Evolutionary conservation across 2,329 filamentous ascomycete species (phyloP).

Genomic region (Neopestalotiopsis sp.): DNA sequence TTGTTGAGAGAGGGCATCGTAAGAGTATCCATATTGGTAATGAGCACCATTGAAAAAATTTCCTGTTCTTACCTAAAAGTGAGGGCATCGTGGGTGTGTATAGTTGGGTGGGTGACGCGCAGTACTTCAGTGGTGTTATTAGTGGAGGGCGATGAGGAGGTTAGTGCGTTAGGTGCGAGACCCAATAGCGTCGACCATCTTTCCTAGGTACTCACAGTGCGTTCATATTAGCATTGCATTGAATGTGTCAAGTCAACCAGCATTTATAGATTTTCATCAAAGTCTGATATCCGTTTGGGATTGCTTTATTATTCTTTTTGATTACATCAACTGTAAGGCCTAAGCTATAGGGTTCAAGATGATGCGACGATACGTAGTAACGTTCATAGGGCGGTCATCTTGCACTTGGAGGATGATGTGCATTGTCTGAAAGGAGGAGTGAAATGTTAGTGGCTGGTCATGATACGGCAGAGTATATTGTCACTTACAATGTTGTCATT

Average conservation of each 20-base stretch:
- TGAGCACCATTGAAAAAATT: not conserved
- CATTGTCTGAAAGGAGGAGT: not conserved
- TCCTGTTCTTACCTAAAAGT: not conserved
- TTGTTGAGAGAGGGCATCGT: not conserved
- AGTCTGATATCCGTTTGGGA: not conserved
- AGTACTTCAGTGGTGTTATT: not conserved
- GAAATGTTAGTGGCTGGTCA: not conserved
- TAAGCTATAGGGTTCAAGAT: slow-evolving; percentile 3
- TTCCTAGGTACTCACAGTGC: no score
- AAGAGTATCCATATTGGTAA: not conserved
- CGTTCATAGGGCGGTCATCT: not conserved
- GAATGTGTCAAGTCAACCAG: no score
- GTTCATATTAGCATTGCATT: no score
- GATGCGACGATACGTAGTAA: not conserved
- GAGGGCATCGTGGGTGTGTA: not conserved
- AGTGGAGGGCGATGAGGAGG: not conserved
- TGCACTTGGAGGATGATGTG: slow-evolving; percentile 11
- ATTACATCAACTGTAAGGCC: not conserved
- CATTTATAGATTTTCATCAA: not conserved
- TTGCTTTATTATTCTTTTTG: not conserved
- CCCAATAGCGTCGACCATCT: not conserved
- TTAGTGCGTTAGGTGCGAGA: not conserved
- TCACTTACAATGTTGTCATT: not conserved
- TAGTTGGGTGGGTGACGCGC: not conserved
- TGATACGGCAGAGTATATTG: not conserved